Evolutionary conservation across 495 filamentous ascomycete genomes (phyloP), one percentile per base, ranked within the genome.

Genomic region (Parachaetomium inaequale): DNA sequence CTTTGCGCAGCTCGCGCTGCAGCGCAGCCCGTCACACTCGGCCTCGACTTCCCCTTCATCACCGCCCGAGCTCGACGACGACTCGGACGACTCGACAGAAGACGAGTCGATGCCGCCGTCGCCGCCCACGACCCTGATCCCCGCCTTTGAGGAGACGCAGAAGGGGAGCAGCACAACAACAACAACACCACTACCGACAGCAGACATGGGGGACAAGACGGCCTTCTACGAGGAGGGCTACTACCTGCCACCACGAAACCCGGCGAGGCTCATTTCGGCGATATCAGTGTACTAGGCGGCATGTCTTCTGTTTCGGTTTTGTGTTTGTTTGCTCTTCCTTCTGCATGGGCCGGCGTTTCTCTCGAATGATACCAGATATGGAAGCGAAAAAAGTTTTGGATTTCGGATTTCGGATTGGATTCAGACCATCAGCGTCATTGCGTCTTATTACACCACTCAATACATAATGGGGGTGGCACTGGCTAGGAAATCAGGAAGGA

Each of bases 81-180:
- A 89, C 67, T 85, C 84, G 60, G 85, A 83, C 42, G 87, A 89
- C 65, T 90, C 88, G 0, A 81, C 81, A 53, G 83, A 86, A 63
- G 84, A 86, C 71, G 84, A 86, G 67, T 80, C 85, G 31, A 89
- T 90, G 81, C 92, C 93, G 34, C 86, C 89, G n/a, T 96, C 93
- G 57, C 93, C 93, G 51, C 88, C 88, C 5, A 80, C 84, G 2
- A 74, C 87, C 59, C 62, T 76, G 36, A 78, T 92, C 56, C 82
- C 88, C 63, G 77, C 85, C 40, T 90, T 93, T 71, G 80, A 87
- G 42, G 83, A 85, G 74, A 69, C 53, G 36, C 55, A 72, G 49
- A 74, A 74, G 56, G 61, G 63, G 51, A 64, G 65, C 64, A 45
- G 26, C 53, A 51, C 59, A 28, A 6, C 60, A 51, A 63, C 63